These are phyloP conservation scores for Fulvia fulva DNA, from an alignment of 2,329 filamentous ascomycete genomes.

Conservation along the genomic window DNA sequence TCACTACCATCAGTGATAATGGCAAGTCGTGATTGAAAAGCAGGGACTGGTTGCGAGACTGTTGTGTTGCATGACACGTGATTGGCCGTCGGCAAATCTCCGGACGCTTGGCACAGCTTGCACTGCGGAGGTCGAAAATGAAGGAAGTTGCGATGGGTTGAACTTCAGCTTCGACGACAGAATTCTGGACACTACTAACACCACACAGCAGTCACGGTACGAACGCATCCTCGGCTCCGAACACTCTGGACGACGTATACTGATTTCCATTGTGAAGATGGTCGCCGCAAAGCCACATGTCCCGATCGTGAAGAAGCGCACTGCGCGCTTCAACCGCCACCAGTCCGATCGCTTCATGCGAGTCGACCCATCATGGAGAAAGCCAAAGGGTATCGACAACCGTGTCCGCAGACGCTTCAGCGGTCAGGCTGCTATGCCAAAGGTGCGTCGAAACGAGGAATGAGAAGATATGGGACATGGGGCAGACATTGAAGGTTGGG, in stretches of 20 bases:
- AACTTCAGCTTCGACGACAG: not conserved
- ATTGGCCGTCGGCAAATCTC: too few species aligned
- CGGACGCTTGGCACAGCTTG: too few species aligned
- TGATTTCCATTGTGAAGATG: slow-evolving; percentile 59
- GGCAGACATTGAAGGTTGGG: slow-evolving; percentile 7
- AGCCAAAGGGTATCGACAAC: slow-evolving; percentile 99
- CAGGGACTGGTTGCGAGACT: too few species aligned
- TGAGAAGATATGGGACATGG: slow-evolving; percentile 6
- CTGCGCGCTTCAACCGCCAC: slow-evolving; percentile 93
- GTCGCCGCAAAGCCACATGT: slow-evolving; percentile 99
- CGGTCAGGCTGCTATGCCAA: slow-evolving; percentile 94
- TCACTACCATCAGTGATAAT: too few species aligned
- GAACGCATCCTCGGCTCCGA: slow-evolving; percentile 2
- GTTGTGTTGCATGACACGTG: too few species aligned
- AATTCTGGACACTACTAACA: slow-evolving; percentile 6
- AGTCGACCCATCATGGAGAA: slow-evolving; percentile 88
- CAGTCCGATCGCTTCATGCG: slow-evolving; percentile 97
- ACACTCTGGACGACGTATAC: slow-evolving; percentile 10
- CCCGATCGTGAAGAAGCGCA: slow-evolving; percentile 99
- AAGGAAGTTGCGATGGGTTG: not conserved
- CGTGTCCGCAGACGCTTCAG: slow-evolving; percentile 95
- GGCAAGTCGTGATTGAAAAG: too few species aligned
- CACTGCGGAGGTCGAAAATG: too few species aligned
- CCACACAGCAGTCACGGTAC: slow-evolving; percentile 22
- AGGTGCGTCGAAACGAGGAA: slow-evolving; percentile 61